A percentile compares a stretch with the other conserved stretches of the same genome.
Evolutionary conservation across 1,284 basidiomycete species (phyloP).

Genomic region (Macrocystidia cucumis): DNA sequence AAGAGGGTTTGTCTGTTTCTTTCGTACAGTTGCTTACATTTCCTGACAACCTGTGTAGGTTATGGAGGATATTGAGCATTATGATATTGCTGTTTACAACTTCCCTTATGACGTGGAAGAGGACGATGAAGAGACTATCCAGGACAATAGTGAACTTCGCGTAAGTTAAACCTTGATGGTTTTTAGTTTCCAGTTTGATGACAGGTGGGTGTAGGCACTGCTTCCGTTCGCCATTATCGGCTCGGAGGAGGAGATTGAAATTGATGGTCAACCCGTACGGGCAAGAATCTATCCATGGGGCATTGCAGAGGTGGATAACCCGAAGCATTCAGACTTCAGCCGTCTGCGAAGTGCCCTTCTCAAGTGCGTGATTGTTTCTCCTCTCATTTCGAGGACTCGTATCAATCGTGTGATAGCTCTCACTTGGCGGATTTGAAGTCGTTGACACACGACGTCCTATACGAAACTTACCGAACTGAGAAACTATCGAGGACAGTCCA

Average conservation of each 20-base stretch:
- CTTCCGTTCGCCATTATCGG: conserved; percentile 98
- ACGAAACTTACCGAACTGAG: conserved; percentile 98
- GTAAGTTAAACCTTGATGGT: conserved; percentile 30
- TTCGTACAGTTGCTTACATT: background rate
- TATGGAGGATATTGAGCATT: conserved; percentile 99
- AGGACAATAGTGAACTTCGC: conserved; percentile 93
- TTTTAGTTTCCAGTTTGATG: conserved; percentile 4
- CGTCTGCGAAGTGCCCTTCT: conserved; percentile 87
- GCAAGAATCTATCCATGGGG: conserved; percentile 98
- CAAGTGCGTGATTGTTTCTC: conserved; percentile 42
- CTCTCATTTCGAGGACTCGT: conserved; percentile 3
- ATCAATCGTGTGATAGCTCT: conserved; percentile 48
- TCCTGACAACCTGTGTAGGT: conserved; percentile 43
- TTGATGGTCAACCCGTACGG: conserved; percentile 87
- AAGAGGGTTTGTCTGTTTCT: conserved; percentile 63
- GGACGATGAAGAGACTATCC: conserved; percentile 98
- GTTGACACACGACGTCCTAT: conserved; percentile 91
- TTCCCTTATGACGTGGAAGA: conserved; percentile 99
- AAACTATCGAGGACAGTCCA: conserved; percentile 93
- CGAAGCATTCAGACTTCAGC: conserved; percentile 96
- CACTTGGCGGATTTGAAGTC: conserved; percentile 93
- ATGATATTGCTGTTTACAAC: conserved; percentile 98
- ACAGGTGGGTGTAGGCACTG: conserved; percentile 69
- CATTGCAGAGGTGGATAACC: conserved; percentile 97
- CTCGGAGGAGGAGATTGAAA: conserved; percentile 93